These are phyloP conservation scores for Thuidium tamariscinum DNA, from an alignment of 225 moss, liverwort and hornwort species.

Conservation along the genomic window DNA sequence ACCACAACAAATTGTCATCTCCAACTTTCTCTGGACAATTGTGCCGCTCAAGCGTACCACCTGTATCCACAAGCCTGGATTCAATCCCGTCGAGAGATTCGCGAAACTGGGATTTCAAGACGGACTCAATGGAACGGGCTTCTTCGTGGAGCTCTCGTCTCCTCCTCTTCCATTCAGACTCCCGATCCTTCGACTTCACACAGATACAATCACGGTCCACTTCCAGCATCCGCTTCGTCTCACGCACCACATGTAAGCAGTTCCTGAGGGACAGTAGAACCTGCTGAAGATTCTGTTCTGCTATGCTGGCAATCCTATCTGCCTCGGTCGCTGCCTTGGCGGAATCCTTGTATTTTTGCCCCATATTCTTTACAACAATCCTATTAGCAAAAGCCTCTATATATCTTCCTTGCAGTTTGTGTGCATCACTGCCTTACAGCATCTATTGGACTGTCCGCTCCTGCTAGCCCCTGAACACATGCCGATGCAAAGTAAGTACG, in stretches of 20 bases:
- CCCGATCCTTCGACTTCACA: background rate
- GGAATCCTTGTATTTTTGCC: background rate
- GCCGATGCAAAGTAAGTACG: background rate
- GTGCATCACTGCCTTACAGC: background rate
- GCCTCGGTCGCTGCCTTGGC: conserved; percentile 10
- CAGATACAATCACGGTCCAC: conserved; percentile 7
- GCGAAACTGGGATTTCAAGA: background rate
- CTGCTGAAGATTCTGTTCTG: background rate
- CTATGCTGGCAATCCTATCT: background rate
- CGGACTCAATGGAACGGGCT: background rate
- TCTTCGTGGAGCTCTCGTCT: background rate
- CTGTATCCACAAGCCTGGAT: background rate
- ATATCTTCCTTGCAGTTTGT: background rate
- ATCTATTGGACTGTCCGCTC: background rate
- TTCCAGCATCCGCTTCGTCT: conserved; percentile 4
- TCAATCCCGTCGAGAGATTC: background rate
- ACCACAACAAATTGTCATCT: background rate
- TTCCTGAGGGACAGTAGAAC: background rate
- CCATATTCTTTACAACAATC: background rate
- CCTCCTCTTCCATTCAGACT: background rate
- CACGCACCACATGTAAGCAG: background rate
- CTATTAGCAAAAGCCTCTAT: background rate
- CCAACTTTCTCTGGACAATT: background rate
- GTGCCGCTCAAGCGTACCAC: background rate
- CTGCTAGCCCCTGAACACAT: conserved; percentile 9